Base-by-base conservation (phyloP, 352 stramenopile genomes). In the Globisporangium carolinianum region DNA sequence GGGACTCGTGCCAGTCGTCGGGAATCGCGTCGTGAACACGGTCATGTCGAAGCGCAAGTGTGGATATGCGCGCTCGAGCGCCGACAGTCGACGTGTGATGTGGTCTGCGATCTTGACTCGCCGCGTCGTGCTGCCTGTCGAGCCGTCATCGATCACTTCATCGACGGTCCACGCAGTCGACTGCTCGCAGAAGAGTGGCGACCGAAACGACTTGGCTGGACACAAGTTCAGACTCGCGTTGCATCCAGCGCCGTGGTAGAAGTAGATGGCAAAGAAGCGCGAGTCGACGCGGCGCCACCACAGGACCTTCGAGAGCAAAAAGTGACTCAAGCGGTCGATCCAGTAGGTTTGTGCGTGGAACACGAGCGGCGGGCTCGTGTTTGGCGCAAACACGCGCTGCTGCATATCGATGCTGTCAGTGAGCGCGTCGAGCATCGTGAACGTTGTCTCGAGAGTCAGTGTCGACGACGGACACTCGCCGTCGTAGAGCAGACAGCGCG, bases 391-490 rank as follows among this genome's bases (percentile, higher is more conserved):
- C 24, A 32, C 24, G 24, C 24, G 24, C 46, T 60, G 35, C 18
- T 36, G 3, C 6, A 8, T 35, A 24, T 66, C 0, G 65, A 17
- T 0, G 60, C 46, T 0, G 39, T 48, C 67, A 77, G 24, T 61
- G 9, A 80, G 52, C 6, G 46, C 61, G 32, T 77, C 64, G 0
- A 80, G 51, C 67, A 80, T 76, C 11, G 47, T 54, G 53, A 76
- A 76, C 0, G 62, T 49, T 2, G 56, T 75, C 10, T 38, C 6
- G 1, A 79, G 47, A 39, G 63, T 56, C 10, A 79, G 17, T 2
- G 35, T 12, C 9, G 57, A 57, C 0, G 46, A 15, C 0, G 43
- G 12, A 10, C 67, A 68, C 1, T 36, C 39, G 42, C 37, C 36
- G 43, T 67, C 17, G 32, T 58, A 46, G 4, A 45, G 6, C 17